Base-by-base conservation (phyloP, 2,329 filamentous ascomycete genomes). In the Xylariaceae sp. region DNA sequence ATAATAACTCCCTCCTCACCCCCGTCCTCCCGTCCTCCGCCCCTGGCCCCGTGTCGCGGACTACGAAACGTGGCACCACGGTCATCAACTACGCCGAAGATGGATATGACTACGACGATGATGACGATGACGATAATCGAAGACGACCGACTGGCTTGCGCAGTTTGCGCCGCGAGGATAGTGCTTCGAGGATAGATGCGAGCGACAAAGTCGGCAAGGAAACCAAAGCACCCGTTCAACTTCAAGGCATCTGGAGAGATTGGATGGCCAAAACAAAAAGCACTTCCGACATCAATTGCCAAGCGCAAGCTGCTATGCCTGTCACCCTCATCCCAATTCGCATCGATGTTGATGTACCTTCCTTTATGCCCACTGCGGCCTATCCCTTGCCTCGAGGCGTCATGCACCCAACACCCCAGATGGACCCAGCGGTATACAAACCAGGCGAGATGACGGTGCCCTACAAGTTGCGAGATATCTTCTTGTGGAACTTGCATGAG, bases 31-130 rank as follows among this genome's bases (percentile, higher is more conserved):
- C 89, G 53, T 87, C 86, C 61, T 82, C 87, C 65, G 80, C 81
- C 55, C 82, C 85, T 2, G 87, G 86, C 21, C 85, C 88, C 34
- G 78, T 84, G 58, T 83, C 91, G 67, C 87, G 94, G 72, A 96
- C 91, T n/a, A 98, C 95, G 7, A 98, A 99, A 79, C 89, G 95
- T 75, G 95, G 95, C 56, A 98, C 95, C 2, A 95, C 91, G 29
- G 91, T 94, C 62, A 95, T 98, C 76, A 99, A 97, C 78, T 99
- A 99, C 72, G 94, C 95, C 21, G 95, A 99, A 73, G 94, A 98
- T 73, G 93, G 93, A 43, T 96, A 89, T 70, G 94, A 97, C 65
- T 92, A 94, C 69, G 75, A 85, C 55, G 84, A 87, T 33, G 84
- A 88, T 53, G 90, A 92, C 61, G 88, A 90, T 46, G 89, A 92